Evolutionary conservation across 1,284 basidiomycete genomes (phyloP).

Genomic region (Neolentinus lepideus): DNA sequence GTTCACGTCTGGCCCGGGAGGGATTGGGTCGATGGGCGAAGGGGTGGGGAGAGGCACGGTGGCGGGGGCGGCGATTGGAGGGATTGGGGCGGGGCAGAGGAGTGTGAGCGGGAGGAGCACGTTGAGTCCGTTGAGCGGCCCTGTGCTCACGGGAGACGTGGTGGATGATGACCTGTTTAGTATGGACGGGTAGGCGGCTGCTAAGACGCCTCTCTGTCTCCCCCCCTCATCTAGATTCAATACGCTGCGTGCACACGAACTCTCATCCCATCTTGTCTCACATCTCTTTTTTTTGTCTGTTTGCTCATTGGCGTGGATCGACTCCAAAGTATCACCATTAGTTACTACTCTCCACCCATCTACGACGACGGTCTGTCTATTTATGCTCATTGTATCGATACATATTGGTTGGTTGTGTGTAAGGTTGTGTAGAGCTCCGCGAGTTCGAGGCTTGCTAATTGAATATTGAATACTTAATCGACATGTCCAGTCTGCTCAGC

Average conservation of each 20-base stretch:
- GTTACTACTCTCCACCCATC: background rate
- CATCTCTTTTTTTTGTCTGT: too few species aligned
- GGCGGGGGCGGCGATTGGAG: conserved; percentile 8
- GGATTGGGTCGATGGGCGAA: background rate
- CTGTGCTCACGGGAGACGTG: conserved; percentile 41
- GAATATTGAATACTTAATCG: too few species aligned
- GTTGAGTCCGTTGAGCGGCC: conserved; percentile 49
- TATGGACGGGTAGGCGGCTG: conserved; percentile 43
- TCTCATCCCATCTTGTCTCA: background rate
- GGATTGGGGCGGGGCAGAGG: conserved; percentile 28
- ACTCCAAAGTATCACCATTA: too few species aligned
- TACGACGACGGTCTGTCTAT: background rate
- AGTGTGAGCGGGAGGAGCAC: conserved; percentile 27
- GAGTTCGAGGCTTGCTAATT: too few species aligned
- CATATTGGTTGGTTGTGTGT: too few species aligned
- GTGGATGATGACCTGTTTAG: conserved; percentile 57
- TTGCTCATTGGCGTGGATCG: too few species aligned
- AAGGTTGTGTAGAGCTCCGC: too few species aligned
- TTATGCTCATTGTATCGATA: too few species aligned
- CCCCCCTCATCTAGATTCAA: background rate
- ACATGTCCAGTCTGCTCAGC: too few species aligned
- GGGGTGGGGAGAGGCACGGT: background rate
- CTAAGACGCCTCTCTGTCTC: background rate
- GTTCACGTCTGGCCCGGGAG: too few species aligned
- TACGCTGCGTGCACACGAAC: too few species aligned